Evolutionary conservation across 1,284 basidiomycete genomes (phyloP).

Genomic region (Inonotus obliquus): DNA sequence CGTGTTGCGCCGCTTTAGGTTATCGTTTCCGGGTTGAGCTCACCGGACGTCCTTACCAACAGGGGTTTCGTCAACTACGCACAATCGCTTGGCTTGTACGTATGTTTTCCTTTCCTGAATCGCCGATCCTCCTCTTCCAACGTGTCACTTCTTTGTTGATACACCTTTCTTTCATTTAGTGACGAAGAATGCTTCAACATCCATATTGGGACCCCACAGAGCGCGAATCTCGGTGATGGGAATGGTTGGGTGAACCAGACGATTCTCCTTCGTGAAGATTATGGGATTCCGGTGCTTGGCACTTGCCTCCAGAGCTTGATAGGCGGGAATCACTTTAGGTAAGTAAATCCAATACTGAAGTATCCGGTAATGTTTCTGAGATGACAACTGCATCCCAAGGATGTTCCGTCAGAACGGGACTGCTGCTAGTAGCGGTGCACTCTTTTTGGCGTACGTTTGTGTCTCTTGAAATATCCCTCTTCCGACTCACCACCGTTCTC

Average conservation of each 20-base stretch:
- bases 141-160: background rate
- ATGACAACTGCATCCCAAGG: conserved; percentile 31
- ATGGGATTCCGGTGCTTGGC: conserved; percentile 48
- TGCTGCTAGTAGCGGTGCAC: conserved; percentile 50
- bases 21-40: conserved; percentile 45
- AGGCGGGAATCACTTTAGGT: conserved; percentile 68
- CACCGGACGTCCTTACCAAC: conserved; percentile 63
- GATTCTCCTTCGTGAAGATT: conserved; percentile 64
- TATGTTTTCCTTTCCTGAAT: background rate
- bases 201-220: conserved; percentile 57
- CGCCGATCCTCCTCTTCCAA: background rate
- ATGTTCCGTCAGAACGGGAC: conserved; percentile 74
- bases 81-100: conserved; percentile 59
- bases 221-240: conserved; percentile 22
- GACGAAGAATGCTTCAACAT: conserved; percentile 63
- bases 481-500: too few relatives aligned
- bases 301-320: conserved; percentile 60
- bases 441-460: conserved; percentile 62
- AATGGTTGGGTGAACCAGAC: conserved; percentile 36
- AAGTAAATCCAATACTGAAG: background rate
- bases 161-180: conserved; percentile 43
- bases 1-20: conserved; percentile 13
- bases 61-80: conserved; percentile 55
- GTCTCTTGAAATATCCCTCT: conserved; percentile 5
- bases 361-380: background rate